Evolutionary conservation across 2,329 filamentous ascomycete species (phyloP).

Genomic region (Pleurostoma richardsiae): DNA sequence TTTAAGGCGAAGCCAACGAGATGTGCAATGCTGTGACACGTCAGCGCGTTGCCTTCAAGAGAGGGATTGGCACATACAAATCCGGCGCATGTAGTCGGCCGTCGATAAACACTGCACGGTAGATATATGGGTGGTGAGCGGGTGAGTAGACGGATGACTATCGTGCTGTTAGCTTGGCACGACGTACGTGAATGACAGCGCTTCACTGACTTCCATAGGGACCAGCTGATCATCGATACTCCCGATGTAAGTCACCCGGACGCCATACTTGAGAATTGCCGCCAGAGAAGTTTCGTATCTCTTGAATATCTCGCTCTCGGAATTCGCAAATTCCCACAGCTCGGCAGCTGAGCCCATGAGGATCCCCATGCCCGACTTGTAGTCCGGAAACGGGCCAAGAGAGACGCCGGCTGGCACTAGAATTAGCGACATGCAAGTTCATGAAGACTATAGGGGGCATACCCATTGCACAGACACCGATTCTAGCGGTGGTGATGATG

Average conservation of each 20-base stretch:
- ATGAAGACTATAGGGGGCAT: background rate
- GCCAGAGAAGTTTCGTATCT: constrained; percentile 74
- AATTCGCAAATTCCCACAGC: constrained; percentile 86
- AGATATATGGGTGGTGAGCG: constrained; percentile 86
- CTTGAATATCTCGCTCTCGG: constrained; percentile 75
- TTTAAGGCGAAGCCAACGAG: constrained; percentile 91
- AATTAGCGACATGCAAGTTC: constrained; percentile 5
- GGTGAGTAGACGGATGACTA: constrained; percentile 80
- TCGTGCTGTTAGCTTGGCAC: too few relatives aligned
- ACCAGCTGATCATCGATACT: constrained; percentile 97
- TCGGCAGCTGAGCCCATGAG: constrained; percentile 90
- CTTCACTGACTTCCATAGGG: constrained; percentile 58
- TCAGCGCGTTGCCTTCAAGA: too few relatives aligned
- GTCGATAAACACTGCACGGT: constrained; percentile 93
- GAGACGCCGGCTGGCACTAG: constrained; percentile 66
- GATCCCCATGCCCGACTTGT: constrained; percentile 79
- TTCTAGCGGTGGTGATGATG: constrained; percentile 68
- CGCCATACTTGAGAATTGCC: constrained; percentile 70
- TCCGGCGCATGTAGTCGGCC: constrained; percentile 87
- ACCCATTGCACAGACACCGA: constrained; percentile 78
- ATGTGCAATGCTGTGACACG: constrained; percentile 61
- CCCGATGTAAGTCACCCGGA: constrained; percentile 80
- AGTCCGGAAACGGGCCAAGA: constrained; percentile 86
- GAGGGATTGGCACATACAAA: constrained; percentile 49
- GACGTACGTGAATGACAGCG: too few relatives aligned